These are phyloP conservation scores for Ogataea trehalophila DNA, from an alignment of 805 yeast species.

Conservation along the genomic window DNA sequence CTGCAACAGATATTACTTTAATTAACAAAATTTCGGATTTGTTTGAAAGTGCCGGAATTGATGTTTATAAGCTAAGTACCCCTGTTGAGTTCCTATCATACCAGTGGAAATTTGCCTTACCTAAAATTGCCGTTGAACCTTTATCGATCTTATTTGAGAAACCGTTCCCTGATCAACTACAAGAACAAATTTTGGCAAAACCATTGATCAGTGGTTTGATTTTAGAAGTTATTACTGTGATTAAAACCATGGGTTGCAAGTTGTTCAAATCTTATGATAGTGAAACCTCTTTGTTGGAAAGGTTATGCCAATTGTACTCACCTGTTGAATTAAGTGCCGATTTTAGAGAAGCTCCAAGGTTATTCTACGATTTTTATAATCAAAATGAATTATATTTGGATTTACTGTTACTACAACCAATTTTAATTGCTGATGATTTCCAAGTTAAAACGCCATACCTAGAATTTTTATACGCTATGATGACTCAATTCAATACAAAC, in stretches of 20 bases:
- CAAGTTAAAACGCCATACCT: slow-evolving; percentile 84
- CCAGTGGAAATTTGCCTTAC: slow-evolving; percentile 84
- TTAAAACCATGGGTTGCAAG: slow-evolving; percentile 73
- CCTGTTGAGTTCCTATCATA: slow-evolving; percentile 59
- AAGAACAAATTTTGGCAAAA: slow-evolving; percentile 70
- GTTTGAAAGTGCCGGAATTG: slow-evolving; percentile 36
- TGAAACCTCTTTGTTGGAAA: slow-evolving; percentile 52
- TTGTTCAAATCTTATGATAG: slow-evolving; percentile 65
- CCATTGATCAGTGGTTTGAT: slow-evolving; percentile 81
- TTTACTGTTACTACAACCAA: slow-evolving; percentile 77
- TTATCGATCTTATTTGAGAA: slow-evolving; percentile 69
- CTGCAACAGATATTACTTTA: slow-evolving; percentile 35
- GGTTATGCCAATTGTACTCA: slow-evolving; percentile 48
- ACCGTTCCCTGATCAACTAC: slow-evolving; percentile 53
- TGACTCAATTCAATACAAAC: slow-evolving; percentile 56
- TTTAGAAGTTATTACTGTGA: slow-evolving; percentile 65
- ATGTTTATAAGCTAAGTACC: slow-evolving; percentile 45
- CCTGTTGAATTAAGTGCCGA: slow-evolving; percentile 21
- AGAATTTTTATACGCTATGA: slow-evolving; percentile 77
- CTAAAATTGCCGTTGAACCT: slow-evolving; percentile 74
- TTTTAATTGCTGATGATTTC: slow-evolving; percentile 83
- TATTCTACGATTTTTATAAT: slow-evolving; percentile 63
- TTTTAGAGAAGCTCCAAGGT: slow-evolving; percentile 46
- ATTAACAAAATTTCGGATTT: slow-evolving; percentile 34
- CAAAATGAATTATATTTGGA: slow-evolving; percentile 63